phyloP scores from a whole-genome alignment of 2,329 filamentous ascomycete genomes.

The Epichloe elymi region DNA sequence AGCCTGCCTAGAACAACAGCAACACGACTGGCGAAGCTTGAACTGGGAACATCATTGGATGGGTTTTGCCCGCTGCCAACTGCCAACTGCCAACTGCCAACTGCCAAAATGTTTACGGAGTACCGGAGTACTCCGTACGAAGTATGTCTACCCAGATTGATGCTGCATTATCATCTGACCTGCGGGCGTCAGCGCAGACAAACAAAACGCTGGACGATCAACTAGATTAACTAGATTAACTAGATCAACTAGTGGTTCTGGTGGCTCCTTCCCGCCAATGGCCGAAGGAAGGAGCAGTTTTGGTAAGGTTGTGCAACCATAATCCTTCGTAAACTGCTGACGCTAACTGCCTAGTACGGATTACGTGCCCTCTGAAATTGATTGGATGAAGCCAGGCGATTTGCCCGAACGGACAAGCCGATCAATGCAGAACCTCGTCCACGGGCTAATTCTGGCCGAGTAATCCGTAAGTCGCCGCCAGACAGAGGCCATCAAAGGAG shows the following conservation, averaged over 20 bases:
- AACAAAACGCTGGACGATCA: not conserved
- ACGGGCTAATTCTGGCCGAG: not conserved
- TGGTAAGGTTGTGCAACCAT: not conserved
- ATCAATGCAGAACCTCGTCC: not conserved
- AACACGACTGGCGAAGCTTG: no score
- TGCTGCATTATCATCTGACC: not conserved
- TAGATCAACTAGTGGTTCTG: not conserved
- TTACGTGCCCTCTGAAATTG: not conserved
- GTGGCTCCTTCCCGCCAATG: conserved; percentile 1
- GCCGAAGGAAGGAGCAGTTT: not conserved
- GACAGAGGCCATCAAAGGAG: not conserved
- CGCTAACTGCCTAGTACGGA: not conserved
- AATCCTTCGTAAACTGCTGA: no score
- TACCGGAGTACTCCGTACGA: no score
- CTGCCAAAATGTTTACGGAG: not conserved
- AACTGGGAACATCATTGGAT: no score
- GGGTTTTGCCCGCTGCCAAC: not conserved
- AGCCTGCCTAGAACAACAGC: not conserved
- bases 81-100: no score
- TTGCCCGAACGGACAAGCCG: not conserved
- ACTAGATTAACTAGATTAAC: not conserved
- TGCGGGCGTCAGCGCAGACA: no score
- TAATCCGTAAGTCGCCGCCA: not conserved
- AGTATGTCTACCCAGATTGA: not conserved
- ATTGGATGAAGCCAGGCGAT: not conserved